phyloP scores from a whole-genome alignment of 139 green algal species.

The Picochlorum costavermella region DNA sequence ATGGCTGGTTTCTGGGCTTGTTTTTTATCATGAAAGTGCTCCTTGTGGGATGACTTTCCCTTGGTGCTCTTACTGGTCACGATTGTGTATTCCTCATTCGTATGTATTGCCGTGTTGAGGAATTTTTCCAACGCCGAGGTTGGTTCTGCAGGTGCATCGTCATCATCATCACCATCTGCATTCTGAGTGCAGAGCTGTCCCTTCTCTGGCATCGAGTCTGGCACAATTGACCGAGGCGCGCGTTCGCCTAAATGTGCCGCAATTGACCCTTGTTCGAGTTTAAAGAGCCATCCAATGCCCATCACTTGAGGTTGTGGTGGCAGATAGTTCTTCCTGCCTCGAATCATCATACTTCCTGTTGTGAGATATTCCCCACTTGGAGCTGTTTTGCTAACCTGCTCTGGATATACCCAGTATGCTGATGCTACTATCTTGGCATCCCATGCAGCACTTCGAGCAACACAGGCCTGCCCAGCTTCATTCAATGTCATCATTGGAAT shows the following conservation, averaged over 20 bases:
- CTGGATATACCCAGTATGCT: constrained; percentile 87
- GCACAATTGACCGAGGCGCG: constrained; percentile 16
- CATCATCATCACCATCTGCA: background rate
- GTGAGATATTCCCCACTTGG: constrained; percentile 87
- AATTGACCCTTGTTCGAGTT: constrained; percentile 69
- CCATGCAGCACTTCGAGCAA: constrained; percentile 86
- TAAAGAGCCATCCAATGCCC: constrained; percentile 80
- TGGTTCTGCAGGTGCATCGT: constrained; percentile 10
- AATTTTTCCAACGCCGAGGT: background rate
- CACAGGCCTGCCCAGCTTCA: constrained; percentile 70
- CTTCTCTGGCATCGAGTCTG: background rate
- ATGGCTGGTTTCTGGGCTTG: no score
- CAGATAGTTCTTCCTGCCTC: constrained; percentile 94
- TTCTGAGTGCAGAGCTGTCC: background rate
- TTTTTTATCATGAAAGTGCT: constrained; percentile 2
- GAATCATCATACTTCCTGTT: constrained; percentile 88
- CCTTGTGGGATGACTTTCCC: constrained; percentile 15
- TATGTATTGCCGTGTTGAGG: constrained; percentile 8
- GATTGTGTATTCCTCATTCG: no score
- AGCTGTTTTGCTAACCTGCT: constrained; percentile 92
- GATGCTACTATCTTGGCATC: constrained; percentile 83
- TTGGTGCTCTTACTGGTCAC: background rate
- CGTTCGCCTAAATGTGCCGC: constrained; percentile 76
- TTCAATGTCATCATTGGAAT: constrained; percentile 67
- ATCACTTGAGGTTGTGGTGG: constrained; percentile 84